Conservation (phyloP, 768 basidiomycete genomes). For the Suillus lakei region DNA sequence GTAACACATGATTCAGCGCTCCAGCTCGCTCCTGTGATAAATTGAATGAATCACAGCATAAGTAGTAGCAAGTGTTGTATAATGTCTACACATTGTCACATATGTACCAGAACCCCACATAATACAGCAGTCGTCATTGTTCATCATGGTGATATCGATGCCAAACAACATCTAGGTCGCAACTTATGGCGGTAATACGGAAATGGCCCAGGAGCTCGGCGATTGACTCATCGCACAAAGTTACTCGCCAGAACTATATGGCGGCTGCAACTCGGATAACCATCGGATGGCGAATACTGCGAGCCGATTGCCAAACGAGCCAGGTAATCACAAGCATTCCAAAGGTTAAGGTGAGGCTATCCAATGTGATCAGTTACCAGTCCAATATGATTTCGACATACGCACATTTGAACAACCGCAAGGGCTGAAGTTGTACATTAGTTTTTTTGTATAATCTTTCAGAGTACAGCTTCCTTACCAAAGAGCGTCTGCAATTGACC, state of each 20-base stretch:
- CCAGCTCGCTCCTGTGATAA: not conserved
- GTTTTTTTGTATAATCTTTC: not conserved
- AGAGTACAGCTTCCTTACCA: constrained; percentile 40
- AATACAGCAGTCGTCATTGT: not conserved
- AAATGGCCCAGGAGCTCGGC: not conserved
- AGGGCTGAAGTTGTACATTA: constrained; percentile 39
- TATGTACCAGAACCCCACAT: not conserved
- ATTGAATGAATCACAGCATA: not conserved
- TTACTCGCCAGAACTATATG: not conserved
- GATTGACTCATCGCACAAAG: not conserved
- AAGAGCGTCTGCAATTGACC: constrained; percentile 59
- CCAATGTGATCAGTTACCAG: constrained; percentile 17
- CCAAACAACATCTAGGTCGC: not conserved
- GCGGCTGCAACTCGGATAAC: constrained; percentile 22
- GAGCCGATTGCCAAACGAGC: constrained; percentile 57
- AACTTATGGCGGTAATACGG: constrained; percentile 1
- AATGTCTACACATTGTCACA: not conserved
- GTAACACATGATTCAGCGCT: no score
- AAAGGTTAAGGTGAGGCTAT: constrained; percentile 50
- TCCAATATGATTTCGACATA: constrained; percentile 11
- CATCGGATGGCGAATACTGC: constrained; percentile 38
- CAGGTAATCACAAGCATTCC: constrained; percentile 54
- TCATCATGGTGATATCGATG: no score
- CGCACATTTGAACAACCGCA: constrained; percentile 59
- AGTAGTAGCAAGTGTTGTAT: not conserved